phyloP scores from a whole-genome alignment of 257 asterid genomes.

The Avicennia marina region DNA sequence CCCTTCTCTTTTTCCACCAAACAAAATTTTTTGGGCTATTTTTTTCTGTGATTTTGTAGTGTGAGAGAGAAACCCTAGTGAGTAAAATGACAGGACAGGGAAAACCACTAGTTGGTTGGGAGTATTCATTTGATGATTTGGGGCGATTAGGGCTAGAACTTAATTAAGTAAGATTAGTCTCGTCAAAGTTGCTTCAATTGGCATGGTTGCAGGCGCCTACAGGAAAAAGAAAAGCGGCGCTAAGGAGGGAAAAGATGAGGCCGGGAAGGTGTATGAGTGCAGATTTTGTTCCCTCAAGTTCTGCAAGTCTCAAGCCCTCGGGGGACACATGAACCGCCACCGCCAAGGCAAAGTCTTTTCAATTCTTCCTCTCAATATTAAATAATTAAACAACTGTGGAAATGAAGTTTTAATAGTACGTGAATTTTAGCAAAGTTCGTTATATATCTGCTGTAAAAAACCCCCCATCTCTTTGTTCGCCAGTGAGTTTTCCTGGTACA shows the following conservation, averaged over 20 bases:
- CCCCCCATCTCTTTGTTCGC: neutral
- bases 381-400: neutral
- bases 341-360: conserved; percentile 65
- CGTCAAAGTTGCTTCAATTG: conserved; percentile 51
- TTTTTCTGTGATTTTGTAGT: no score
- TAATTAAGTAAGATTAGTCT: conserved; percentile 36
- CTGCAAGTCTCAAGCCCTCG: conserved; percentile 99
- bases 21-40: no score
- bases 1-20: no score
- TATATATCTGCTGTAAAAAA: neutral
- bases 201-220: conserved; percentile 31
- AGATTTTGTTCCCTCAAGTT: conserved; percentile 98
- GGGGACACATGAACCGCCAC: conserved; percentile 99
- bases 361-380: neutral
- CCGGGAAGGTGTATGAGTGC: conserved; percentile 78
- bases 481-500: conserved; percentile 16
- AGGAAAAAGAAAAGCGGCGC: conserved; percentile 89
- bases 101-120: no score
- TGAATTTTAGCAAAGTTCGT: conserved; percentile 21
- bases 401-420: neutral
- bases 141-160: no score
- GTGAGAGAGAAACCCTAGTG: no score
- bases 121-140: no score
- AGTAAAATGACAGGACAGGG: no score
- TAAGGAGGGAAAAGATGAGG: conserved; percentile 46